Conservation (phyloP, 306 rosid species). For the Quercus dentata region DNA sequence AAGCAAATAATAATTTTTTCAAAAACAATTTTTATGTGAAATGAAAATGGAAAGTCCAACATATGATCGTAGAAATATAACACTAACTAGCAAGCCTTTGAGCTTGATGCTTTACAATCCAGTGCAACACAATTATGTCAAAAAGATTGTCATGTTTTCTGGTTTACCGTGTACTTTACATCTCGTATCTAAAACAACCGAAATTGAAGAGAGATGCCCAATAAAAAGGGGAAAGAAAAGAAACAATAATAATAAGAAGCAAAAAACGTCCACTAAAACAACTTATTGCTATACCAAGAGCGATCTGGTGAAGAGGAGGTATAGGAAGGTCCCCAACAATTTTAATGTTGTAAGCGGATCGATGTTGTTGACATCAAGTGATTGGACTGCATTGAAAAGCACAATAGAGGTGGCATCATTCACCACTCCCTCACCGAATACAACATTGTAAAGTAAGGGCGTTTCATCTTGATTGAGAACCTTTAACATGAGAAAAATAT, state of each 20-base stretch:
- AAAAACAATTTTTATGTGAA: too few relatives aligned
- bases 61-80: too few relatives aligned
- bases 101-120: not conserved
- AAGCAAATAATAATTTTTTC: not conserved
- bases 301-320: conserved; percentile 76
- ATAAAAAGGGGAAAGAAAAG: too few relatives aligned
- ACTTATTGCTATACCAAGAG: conserved; percentile 71
- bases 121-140: not conserved
- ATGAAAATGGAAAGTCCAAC: too few relatives aligned
- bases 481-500: conserved; percentile 32
- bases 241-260: not conserved
- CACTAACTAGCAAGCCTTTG: not conserved
- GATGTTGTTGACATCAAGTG: conserved; percentile 44
- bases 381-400: conserved; percentile 73
- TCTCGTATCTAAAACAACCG: conserved; percentile 1
- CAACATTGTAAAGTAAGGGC: conserved; percentile 75
- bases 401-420: conserved; percentile 86
- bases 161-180: not conserved
- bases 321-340: conserved; percentile 70
- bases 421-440: conserved; percentile 86
- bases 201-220: too few relatives aligned
- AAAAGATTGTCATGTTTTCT: not conserved
- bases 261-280: not conserved
- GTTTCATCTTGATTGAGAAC: conserved; percentile 88
- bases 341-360: conserved; percentile 43